Percentiles rank a stretch among this genome's conserved stretches.
Conservation (phyloP, 257 asterid genomes). For the Ophiorrhiza pumila region DNA sequence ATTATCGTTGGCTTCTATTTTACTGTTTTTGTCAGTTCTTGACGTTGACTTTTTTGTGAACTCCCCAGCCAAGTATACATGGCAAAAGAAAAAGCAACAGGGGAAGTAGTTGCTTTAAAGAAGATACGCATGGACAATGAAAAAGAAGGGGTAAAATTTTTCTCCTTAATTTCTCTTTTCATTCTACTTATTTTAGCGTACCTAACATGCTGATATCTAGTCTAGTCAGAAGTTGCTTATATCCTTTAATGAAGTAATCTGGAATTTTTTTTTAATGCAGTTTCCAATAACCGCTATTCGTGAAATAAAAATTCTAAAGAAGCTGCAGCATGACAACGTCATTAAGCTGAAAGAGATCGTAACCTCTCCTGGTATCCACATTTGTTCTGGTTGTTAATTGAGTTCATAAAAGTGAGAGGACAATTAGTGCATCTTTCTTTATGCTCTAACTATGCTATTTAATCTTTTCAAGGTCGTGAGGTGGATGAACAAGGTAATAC, state of each 20-base stretch:
- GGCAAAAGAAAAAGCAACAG: constrained; percentile 82
- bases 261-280: constrained; percentile 36
- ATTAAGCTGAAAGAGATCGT: constrained; percentile 90
- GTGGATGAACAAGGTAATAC: constrained; percentile 54
- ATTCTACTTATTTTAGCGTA: constrained; percentile 9
- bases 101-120: constrained; percentile 91
- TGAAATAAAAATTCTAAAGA: constrained; percentile 86
- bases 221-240: not conserved
- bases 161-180: constrained; percentile 17
- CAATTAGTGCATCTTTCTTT: constrained; percentile 3
- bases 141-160: constrained; percentile 82
- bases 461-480: constrained; percentile 62
- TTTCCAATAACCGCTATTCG: constrained; percentile 95
- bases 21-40: constrained; percentile 13
- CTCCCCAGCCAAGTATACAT: constrained; percentile 79
- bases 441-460: constrained; percentile 21
- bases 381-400: constrained; percentile 14
- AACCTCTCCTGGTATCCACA: constrained; percentile 72
- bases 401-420: constrained; percentile 12
- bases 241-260: constrained; percentile 14
- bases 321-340: constrained; percentile 87
- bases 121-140: constrained; percentile 98
- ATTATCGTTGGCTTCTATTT: not conserved
- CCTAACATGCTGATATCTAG: not conserved
- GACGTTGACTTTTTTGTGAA: not conserved